These are phyloP conservation scores for Fomitiporia mediterranea DNA, from an alignment of 1,284 basidiomycete genomes.

Conservation along the genomic window DNA sequence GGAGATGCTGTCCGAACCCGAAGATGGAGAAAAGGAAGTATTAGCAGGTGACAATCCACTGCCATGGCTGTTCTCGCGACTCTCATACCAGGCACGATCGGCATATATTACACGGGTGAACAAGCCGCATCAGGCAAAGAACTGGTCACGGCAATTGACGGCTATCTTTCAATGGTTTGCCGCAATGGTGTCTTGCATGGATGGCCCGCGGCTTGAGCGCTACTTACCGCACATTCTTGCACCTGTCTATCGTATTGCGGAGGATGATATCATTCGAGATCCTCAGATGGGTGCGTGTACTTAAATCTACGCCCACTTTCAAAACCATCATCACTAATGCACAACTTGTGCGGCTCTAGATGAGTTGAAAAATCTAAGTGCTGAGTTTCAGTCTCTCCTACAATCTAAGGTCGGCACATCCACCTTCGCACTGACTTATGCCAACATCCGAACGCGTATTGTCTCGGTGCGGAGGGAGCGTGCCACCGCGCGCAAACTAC, in stretches of 20 bases:
- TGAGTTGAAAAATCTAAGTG: slow-evolving; percentile 77
- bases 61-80: slow-evolving; percentile 89
- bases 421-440: slow-evolving; percentile 77
- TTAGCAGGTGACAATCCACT: slow-evolving; percentile 53
- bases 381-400: slow-evolving; percentile 86
- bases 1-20: slow-evolving; percentile 32
- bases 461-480: slow-evolving; percentile 70
- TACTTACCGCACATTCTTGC: slow-evolving; percentile 84
- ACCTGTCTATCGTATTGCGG: slow-evolving; percentile 82
- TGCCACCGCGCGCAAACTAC: slow-evolving; percentile 57
- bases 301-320: neutral
- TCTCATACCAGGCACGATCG: slow-evolving; percentile 84
- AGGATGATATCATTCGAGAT: slow-evolving; percentile 80
- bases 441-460: slow-evolving; percentile 70
- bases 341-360: slow-evolving; percentile 41
- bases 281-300: slow-evolving; percentile 59
- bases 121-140: slow-evolving; percentile 45
- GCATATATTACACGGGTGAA: slow-evolving; percentile 67
- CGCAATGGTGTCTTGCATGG: slow-evolving; percentile 77
- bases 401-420: slow-evolving; percentile 83
- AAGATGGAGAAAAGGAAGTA: slow-evolving; percentile 32
- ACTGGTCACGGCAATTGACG: slow-evolving; percentile 79
- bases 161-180: slow-evolving; percentile 92
- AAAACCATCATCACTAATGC: neutral
- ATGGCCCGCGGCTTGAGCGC: slow-evolving; percentile 47